A percentile compares a stretch with the other conserved stretches of the same genome.
Evolutionary conservation across 2,329 filamentous ascomycete genomes (phyloP).

Genomic region (Ascomycota sp.): DNA sequence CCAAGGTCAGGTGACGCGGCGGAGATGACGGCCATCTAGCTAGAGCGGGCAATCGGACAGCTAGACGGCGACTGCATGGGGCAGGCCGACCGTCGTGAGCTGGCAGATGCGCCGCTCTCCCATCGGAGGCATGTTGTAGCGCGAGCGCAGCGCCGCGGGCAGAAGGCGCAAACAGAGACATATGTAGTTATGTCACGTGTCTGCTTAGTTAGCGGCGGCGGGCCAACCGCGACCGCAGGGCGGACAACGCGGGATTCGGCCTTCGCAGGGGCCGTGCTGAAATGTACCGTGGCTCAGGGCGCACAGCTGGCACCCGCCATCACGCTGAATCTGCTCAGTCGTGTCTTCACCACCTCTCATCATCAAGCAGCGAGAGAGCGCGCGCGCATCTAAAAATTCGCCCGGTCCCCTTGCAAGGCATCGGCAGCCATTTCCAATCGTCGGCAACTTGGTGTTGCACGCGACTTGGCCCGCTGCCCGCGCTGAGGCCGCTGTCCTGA

Average conservation of each 20-base stretch:
- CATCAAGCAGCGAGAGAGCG: conserved; percentile 21
- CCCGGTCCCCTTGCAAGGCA: conserved; percentile 35
- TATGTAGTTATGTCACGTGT: neutral
- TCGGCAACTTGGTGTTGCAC: conserved; percentile 29
- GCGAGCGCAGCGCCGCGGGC: too few relatives aligned
- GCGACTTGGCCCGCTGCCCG: conserved; percentile 27
- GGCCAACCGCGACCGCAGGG: too few relatives aligned
- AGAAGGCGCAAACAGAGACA: too few relatives aligned
- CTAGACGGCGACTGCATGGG: too few relatives aligned
- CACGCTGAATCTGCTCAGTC: conserved; percentile 26
- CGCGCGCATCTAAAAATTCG: conserved; percentile 39
- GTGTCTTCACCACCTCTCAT: conserved; percentile 30
- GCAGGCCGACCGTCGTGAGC: too few relatives aligned
- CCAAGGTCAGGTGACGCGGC: too few relatives aligned
- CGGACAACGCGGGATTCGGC: conserved; percentile 4
- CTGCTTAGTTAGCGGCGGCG: too few relatives aligned
- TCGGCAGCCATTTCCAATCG: conserved; percentile 33
- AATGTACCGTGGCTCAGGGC: conserved; percentile 17
- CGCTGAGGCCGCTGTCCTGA: conserved; percentile 18
- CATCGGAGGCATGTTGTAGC: too few relatives aligned
- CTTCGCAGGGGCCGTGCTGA: conserved; percentile 18
- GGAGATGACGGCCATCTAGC: too few relatives aligned
- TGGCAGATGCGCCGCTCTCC: neutral
- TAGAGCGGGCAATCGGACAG: too few relatives aligned
- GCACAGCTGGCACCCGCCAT: conserved; percentile 21